Evolutionary conservation across 306 rosid species (phyloP).

Genomic region (Canavalia ensiformis): DNA sequence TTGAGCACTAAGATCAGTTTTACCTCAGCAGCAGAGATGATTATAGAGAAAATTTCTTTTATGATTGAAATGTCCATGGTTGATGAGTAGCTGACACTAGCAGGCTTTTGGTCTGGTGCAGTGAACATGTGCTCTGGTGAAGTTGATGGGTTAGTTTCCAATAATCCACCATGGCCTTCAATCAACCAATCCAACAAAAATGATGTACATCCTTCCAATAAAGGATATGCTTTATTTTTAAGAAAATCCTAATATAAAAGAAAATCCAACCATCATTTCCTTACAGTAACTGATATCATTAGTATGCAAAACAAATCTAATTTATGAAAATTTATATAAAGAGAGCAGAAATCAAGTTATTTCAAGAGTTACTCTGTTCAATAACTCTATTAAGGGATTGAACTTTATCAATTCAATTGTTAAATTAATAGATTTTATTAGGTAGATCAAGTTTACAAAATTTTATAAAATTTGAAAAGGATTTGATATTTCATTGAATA

Average conservation of each 20-base stretch:
- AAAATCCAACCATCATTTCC: slow-evolving; percentile 44
- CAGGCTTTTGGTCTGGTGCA: slow-evolving; percentile 84
- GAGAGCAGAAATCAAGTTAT: not conserved
- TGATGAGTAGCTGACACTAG: slow-evolving; percentile 97
- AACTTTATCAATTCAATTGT: too few relatives aligned
- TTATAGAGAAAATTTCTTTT: slow-evolving; percentile 80
- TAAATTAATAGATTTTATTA: too few relatives aligned
- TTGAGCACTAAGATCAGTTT: slow-evolving; percentile 45
- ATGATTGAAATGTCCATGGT: slow-evolving; percentile 95
- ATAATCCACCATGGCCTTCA: slow-evolving; percentile 76
- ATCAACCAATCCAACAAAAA: slow-evolving; percentile 99
- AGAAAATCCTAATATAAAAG: slow-evolving; percentile 74
- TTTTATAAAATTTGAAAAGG: too few relatives aligned
- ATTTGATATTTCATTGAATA: too few relatives aligned
- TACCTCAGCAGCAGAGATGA: slow-evolving; percentile 89
- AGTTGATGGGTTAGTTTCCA: slow-evolving; percentile 97
- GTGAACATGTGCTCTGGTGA: slow-evolving; percentile 96
- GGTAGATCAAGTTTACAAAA: too few relatives aligned
- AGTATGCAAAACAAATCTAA: slow-evolving; percentile 20
- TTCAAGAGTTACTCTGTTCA: too few relatives aligned
- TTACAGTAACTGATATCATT: slow-evolving; percentile 9
- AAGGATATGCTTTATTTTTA: slow-evolving; percentile 86
- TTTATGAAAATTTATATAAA: slow-evolving; percentile 8
- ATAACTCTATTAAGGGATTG: too few relatives aligned
- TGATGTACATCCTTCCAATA: slow-evolving; percentile 90